Evolutionary conservation across 257 asterid genomes (phyloP).

Genomic region (Linderniella brevidens): DNA sequence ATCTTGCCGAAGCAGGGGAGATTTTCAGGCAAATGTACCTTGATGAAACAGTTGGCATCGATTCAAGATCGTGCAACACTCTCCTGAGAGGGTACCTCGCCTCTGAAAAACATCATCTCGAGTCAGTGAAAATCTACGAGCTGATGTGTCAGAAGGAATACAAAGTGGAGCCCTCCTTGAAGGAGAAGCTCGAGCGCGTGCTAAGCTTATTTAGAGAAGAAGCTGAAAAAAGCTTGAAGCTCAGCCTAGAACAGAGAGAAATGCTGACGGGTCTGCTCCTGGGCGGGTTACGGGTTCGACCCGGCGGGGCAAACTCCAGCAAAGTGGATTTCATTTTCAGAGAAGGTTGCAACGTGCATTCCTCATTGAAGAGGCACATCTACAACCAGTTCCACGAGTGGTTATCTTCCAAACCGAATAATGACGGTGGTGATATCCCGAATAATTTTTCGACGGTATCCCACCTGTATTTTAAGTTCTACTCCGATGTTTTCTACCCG

Average conservation of each 20-base stretch:
- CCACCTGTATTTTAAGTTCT: constrained; percentile 50
- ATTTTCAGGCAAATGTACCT: constrained; percentile 45
- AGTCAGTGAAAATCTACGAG: constrained; percentile 35
- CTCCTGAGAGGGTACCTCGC: constrained; percentile 48
- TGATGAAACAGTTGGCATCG: constrained; percentile 45
- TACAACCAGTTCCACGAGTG: constrained; percentile 62
- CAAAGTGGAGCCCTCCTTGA: constrained; percentile 39
- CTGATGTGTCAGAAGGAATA: constrained; percentile 62
- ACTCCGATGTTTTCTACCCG: constrained; percentile 66
- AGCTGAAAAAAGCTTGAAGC: constrained; percentile 32
- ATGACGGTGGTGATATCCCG: constrained; percentile 21
- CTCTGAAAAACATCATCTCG: constrained; percentile 18
- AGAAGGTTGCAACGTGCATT: constrained; percentile 36
- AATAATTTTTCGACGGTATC: constrained; percentile 33
- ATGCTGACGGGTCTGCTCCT: constrained; percentile 55
- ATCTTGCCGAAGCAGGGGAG: constrained; percentile 52
- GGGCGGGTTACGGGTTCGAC: constrained; percentile 46
- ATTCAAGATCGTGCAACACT: constrained; percentile 38
- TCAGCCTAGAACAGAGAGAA: constrained; percentile 70
- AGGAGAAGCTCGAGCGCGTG: constrained; percentile 39
- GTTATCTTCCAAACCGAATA: constrained; percentile 25
- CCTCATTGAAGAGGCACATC: constrained; percentile 35
- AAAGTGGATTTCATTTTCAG: constrained; percentile 39
- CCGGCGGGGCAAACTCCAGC: constrained; percentile 27
- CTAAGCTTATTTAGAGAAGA: constrained; percentile 25